Evolutionary conservation across 176 grass and related monocot genomes (phyloP).

Genomic region (Ampelocalamus luodianensis): DNA sequence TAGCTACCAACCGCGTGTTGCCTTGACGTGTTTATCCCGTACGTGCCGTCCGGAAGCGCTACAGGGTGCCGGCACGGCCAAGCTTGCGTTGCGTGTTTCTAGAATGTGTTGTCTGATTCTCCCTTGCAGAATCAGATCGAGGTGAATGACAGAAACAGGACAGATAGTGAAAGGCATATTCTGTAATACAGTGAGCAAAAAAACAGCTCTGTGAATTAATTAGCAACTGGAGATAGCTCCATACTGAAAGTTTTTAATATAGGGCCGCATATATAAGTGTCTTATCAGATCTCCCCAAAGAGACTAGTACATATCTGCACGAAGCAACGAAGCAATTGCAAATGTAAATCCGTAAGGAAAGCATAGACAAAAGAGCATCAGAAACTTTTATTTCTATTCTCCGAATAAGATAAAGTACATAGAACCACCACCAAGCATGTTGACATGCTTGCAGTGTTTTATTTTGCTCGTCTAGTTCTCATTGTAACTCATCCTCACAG

Average conservation of each 20-base stretch:
- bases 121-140: not conserved
- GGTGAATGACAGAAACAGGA: not conserved
- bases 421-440: not conserved
- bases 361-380: not conserved
- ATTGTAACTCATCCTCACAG: not conserved
- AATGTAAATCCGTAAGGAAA: not conserved
- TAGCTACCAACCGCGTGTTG: not conserved
- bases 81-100: not conserved
- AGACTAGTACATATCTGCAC: not conserved
- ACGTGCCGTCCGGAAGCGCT: not conserved
- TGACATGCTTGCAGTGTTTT: not conserved
- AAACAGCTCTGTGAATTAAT: no score
- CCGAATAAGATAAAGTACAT: not conserved
- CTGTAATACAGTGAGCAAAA: not conserved
- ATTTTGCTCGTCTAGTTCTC: not conserved
- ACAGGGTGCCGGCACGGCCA: not conserved
- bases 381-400: not conserved
- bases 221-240: no score
- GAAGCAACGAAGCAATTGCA: not conserved
- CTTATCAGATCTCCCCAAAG: no score
- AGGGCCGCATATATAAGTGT: no score
- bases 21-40: conserved; percentile 23
- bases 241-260: no score
- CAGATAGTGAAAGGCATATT: not conserved
- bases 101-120: not conserved